Percentiles rank a stretch among this genome's conserved stretches.
phyloP scores from a whole-genome alignment of 768 basidiomycete genomes.

The Lentinula guzmanii region DNA sequence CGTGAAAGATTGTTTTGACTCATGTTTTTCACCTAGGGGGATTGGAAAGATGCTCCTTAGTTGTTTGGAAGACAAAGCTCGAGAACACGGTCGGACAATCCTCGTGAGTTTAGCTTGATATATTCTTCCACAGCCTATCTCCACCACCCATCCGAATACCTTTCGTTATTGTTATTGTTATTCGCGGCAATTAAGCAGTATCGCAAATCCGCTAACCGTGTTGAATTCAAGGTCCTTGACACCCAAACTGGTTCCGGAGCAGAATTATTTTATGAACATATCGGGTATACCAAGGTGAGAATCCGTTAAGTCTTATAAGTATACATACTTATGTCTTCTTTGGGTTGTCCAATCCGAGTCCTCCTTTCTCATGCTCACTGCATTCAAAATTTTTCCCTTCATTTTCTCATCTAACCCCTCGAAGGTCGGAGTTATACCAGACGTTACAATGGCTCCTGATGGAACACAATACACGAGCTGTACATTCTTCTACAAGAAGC shows the following conservation, averaged over 20 bases:
- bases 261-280: neutral
- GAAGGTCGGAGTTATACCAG: neutral
- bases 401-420: neutral
- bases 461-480: neutral
- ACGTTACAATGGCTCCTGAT: neutral
- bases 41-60: neutral
- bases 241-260: neutral
- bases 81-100: neutral
- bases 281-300: neutral
- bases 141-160: neutral
- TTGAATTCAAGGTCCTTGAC: neutral
- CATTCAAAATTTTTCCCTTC: neutral
- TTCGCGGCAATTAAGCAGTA: too few species aligned
- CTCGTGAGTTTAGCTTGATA: neutral
- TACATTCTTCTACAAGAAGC: neutral
- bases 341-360: neutral
- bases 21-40: neutral
- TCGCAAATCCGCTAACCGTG: too few species aligned
- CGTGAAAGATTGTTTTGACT: neutral
- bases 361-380: too few species aligned
- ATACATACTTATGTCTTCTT: neutral
- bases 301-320: too few species aligned
- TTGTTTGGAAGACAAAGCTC: neutral
- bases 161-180: neutral
- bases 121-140: neutral